Evolutionary conservation across 2,329 filamentous ascomycete species (phyloP), one percentile per base, ranked within the genome.

Genomic region (Pseudocercospora cruenta): DNA sequence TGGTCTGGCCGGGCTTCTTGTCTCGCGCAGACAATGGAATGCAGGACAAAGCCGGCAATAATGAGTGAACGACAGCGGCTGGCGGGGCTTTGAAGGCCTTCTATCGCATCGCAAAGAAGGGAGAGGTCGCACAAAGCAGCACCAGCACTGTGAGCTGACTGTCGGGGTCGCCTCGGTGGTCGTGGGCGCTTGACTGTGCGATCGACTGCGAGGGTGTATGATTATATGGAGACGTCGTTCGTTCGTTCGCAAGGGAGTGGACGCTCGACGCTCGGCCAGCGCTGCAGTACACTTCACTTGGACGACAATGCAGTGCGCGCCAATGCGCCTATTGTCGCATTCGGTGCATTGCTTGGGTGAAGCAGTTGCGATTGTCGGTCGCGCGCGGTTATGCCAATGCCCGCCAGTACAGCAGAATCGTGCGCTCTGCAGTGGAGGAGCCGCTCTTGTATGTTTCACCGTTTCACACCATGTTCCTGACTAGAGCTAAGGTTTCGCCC

Each of bases 21-120:
- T 36, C 21, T 55, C 33, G 59, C 45, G 33, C 16, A 39, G 45
- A 67, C 65, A 67, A 67, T 58, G 65, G 58, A 57, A 57, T 19
- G 53, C 14, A n/a, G 31, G 31, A 26, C 53, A 57, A 57, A 57
- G 53, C 26, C 53, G 53, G 26, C 53, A 24, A 57, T 36, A 57
- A 57, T 33, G 53, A 57, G 53, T 19, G 53, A 57, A 57, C 14
- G 53, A 22, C 53, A 57, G 53, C 53, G 53, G 53, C 53, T 33
- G 53, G 26, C 21, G 53, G 4, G 36, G 53, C 53, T 57, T 57
- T 57, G 53, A 26, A 19, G 49, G 49, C 33, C 33, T 36, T 31
- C 33, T 53, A 47, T 47, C 3, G 49, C 49, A 53, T 24, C 2
- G 19, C 14, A 24, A 19, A 53, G 19, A 53, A 53, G 49, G 21